Percentiles rank a stretch among this genome's conserved stretches.
phyloP scores from a whole-genome alignment of 345 rosid genomes.

The Aurinia saxatilis region DNA sequence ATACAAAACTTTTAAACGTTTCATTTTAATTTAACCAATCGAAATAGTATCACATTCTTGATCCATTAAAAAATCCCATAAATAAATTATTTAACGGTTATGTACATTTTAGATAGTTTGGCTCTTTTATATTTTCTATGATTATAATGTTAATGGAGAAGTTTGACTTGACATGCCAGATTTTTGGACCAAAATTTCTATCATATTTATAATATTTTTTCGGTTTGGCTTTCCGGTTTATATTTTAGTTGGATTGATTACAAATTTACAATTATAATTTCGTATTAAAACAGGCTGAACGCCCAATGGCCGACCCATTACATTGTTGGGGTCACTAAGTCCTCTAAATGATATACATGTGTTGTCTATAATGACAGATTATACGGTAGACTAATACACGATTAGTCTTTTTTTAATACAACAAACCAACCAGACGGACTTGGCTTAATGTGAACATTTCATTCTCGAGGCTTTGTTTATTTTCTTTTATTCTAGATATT shows the following conservation, averaged over 20 bases:
- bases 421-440: constrained; percentile 9
- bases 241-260: not conserved
- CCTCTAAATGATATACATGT: constrained; percentile 20
- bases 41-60: no score
- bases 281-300: not conserved
- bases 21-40: no score
- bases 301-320: constrained; percentile 9
- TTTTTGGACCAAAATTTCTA: no score
- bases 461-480: not conserved
- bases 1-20: no score
- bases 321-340: not conserved
- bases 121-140: no score
- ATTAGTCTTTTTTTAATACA: constrained; percentile 8
- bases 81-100: no score
- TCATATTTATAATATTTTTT: no score
- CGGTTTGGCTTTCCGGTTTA: no score
- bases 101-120: no score
- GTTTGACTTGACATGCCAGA: no score
- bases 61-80: no score
- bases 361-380: constrained; percentile 5
- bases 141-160: no score
- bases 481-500: not conserved
- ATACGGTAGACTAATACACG: not conserved
- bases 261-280: not conserved
- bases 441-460: not conserved